Evolutionary conservation across 306 rosid species (phyloP), one percentile per base, ranked within the genome.

Genomic region (Quercus engelmannii): DNA sequence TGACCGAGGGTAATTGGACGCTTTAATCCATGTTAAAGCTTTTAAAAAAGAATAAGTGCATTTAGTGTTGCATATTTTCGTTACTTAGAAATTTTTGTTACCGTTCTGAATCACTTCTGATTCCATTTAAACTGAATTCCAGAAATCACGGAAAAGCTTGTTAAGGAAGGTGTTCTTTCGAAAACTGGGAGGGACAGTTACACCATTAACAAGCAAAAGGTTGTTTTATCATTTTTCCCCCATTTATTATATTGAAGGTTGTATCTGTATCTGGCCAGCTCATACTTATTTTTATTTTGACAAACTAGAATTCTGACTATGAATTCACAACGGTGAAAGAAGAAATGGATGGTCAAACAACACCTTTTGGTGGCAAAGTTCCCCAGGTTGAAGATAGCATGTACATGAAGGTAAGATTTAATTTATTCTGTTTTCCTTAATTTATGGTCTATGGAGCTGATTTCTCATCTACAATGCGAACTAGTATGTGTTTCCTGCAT

Each of bases 71-170:
- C 43, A 64, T 52, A 33, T 71, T 76, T 77, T 77, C 62, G 67
- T 59, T 20, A 54, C 46, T 41, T 77, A 41, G 19, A 49, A 69
- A 70, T 65, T 28, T 65, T 63, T 25, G 33, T 82, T 61, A 76
- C 54, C 51, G 70, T 83, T 68, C 72, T 74, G 80, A 79, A 41
- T 41, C 46, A 41, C 46, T 69, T 81, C 63, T 69, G 38, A 81
- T 82, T 82, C 46, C 11, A 41, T 41, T 1, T 41, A 41, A 41
- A 71, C 75, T 83, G 79, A 67, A 78, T 84, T 83, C 61, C 86
- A 92, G 98, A 90, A 80, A 92, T 91, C 68, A 84, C 89, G 92
- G 90, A 88, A 54, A 95, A 88, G 83, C 94, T 92, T 74, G 88
- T 84, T 33, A 75, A 67, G 78, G 94, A 95, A 84, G 92, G 92